phyloP scores from a whole-genome alignment of 2,329 filamentous ascomycete genomes.

The Trichoderma simmonsii region DNA sequence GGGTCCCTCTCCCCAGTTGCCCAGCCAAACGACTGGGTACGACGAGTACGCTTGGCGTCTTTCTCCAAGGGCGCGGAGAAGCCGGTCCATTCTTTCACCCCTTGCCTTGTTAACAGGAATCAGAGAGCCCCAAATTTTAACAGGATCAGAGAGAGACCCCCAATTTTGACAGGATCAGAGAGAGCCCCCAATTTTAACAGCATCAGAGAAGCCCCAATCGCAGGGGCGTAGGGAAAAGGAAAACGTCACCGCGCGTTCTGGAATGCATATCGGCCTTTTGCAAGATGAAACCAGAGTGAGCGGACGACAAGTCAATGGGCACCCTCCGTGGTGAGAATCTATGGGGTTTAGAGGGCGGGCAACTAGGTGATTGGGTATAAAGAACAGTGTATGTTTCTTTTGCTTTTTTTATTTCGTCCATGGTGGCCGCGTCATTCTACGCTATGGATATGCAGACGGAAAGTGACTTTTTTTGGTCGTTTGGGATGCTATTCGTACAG shows the following conservation, averaged over 20 bases:
- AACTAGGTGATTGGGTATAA: background rate
- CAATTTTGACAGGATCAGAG: no score
- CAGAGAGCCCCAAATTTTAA: no score
- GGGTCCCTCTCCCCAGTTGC: background rate
- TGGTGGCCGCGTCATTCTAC: constrained; percentile 8
- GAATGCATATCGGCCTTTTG: background rate
- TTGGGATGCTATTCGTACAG: background rate
- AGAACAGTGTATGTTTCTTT: background rate
- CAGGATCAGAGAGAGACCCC: no score
- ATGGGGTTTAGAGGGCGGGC: background rate
- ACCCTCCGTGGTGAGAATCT: background rate
- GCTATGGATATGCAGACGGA: background rate
- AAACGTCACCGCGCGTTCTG: background rate
- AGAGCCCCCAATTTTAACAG: no score
- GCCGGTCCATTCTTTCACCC: background rate
- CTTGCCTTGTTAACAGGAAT: background rate
- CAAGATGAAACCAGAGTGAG: background rate
- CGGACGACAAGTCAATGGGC: background rate
- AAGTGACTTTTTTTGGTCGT: background rate
- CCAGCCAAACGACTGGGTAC: background rate
- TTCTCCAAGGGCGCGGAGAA: background rate
- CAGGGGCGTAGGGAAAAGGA: no score
- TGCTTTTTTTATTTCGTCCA: background rate
- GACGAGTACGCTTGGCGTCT: background rate
- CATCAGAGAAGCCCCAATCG: no score